Conservation (phyloP, 139 green algal genomes). For the Pleodorina starrii region DNA sequence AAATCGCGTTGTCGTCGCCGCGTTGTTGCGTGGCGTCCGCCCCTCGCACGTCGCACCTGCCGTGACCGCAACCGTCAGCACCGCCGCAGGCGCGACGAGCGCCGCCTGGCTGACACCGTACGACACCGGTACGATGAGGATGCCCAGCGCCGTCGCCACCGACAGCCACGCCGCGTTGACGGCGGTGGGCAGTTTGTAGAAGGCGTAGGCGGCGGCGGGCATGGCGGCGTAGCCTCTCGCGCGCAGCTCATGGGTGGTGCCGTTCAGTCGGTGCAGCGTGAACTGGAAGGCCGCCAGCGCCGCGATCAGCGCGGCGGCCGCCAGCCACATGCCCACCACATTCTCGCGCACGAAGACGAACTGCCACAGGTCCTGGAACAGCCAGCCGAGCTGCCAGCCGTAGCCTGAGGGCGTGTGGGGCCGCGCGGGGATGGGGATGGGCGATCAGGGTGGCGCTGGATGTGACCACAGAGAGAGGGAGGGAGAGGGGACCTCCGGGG, state of each 20-base stretch:
- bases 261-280: slow-evolving; percentile 57
- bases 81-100: slow-evolving; percentile 52
- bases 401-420: slow-evolving; percentile 24
- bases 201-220: slow-evolving; percentile 54
- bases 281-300: slow-evolving; percentile 49
- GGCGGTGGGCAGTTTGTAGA: slow-evolving; percentile 71
- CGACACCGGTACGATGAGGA: slow-evolving; percentile 67
- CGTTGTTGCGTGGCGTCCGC: too few relatives aligned
- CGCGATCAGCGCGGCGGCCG: slow-evolving; percentile 59
- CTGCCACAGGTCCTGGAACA: slow-evolving; percentile 71
- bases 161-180: slow-evolving; percentile 82
- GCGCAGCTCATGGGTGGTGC: slow-evolving; percentile 42
- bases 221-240: slow-evolving; percentile 17
- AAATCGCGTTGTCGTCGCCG: too few relatives aligned
- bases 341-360: slow-evolving; percentile 67
- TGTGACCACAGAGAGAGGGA: too few relatives aligned
- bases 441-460: too few relatives aligned
- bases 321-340: slow-evolving; percentile 59
- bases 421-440: too few relatives aligned
- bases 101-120: not conserved
- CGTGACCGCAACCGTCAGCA: slow-evolving; percentile 55
- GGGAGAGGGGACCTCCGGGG: too few relatives aligned
- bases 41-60: too few relatives aligned
- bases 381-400: slow-evolving; percentile 73
- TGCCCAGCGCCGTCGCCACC: slow-evolving; percentile 69